phyloP scores from a whole-genome alignment of 1,284 basidiomycete species.

The Taiwanofungus camphoratus region DNA sequence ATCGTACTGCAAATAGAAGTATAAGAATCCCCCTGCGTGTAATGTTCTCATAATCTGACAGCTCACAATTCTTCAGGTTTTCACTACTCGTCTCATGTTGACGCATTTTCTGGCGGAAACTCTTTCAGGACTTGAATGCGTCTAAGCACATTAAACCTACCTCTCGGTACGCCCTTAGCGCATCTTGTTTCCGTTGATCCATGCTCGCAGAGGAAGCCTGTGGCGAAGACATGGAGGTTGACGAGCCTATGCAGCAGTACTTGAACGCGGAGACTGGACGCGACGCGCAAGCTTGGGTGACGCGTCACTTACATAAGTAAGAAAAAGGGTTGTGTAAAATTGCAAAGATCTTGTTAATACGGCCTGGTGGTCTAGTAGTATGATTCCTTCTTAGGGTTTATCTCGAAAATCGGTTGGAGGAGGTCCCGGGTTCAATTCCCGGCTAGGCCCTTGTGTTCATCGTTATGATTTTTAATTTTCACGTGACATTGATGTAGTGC shows the following conservation, averaged over 20 bases:
- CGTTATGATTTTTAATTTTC: too few relatives aligned
- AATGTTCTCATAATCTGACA: neutral
- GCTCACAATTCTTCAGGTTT: conserved; percentile 81
- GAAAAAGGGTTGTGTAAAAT: too few relatives aligned
- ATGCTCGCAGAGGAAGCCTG: conserved; percentile 24
- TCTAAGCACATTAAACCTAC: conserved; percentile 5
- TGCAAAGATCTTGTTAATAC: too few relatives aligned
- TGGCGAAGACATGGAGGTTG: conserved; percentile 25
- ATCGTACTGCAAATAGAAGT: conserved; percentile 49
- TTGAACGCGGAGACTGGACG: conserved; percentile 13
- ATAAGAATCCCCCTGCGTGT: neutral
- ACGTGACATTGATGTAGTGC: too few relatives aligned
- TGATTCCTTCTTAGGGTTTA: too few relatives aligned
- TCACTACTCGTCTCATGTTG: conserved; percentile 80
- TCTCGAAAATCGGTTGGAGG: too few relatives aligned
- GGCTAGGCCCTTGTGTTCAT: conserved; percentile 37
- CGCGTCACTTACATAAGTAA: conserved; percentile 4
- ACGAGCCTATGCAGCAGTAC: conserved; percentile 11
- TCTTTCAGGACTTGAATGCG: neutral
- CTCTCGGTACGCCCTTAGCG: conserved; percentile 24
- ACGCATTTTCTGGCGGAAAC: conserved; percentile 72
- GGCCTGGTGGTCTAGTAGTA: too few relatives aligned
- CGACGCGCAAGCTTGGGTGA: conserved; percentile 13
- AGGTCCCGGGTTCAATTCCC: conserved; percentile 86
- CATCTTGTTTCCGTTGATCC: conserved; percentile 24